Conservation (phyloP, 2,329 filamentous ascomycete species). For the Penicillium glabrum region DNA sequence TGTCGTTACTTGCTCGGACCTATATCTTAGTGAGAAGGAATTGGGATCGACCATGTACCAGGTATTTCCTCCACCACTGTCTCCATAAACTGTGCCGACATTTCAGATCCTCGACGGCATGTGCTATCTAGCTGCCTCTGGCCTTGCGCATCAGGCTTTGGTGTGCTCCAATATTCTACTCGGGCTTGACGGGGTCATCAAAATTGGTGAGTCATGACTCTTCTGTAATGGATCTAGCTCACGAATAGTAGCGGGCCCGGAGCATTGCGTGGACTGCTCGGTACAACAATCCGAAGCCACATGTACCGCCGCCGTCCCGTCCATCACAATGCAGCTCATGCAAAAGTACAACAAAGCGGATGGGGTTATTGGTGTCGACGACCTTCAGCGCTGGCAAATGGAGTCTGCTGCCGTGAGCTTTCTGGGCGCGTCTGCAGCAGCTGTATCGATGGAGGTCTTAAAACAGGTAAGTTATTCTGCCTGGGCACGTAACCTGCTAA, state of each 20-base stretch:
- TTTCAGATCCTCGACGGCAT: conserved; percentile 22
- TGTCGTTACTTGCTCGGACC: conserved; percentile 6
- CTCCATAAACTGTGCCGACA: background rate
- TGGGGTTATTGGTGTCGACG: too few species aligned
- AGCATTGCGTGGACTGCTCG: background rate
- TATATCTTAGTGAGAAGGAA: conserved; percentile 17
- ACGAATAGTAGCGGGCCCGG: background rate
- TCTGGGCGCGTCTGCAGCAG: too few species aligned
- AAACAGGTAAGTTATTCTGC: too few species aligned
- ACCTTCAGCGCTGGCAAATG: too few species aligned
- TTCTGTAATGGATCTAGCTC: background rate
- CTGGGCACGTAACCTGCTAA: too few species aligned
- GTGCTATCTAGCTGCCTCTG: conserved; percentile 13
- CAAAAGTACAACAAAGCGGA: too few species aligned
- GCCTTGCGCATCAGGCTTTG: conserved; percentile 25
- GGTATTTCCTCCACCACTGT: conserved; percentile 3
- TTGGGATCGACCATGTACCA: conserved; percentile 15
- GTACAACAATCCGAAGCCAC: background rate
- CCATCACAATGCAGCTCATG: too few species aligned
- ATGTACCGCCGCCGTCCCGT: background rate
- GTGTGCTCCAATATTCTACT: conserved; percentile 29
- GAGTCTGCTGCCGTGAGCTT: too few species aligned
- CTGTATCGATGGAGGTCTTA: too few species aligned
- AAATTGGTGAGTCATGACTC: conserved; percentile 23
- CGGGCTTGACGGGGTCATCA: conserved; percentile 22